These are phyloP conservation scores for Sugiyamaella smithiae DNA, from an alignment of 805 yeast genomes.

Conservation along the genomic window DNA sequence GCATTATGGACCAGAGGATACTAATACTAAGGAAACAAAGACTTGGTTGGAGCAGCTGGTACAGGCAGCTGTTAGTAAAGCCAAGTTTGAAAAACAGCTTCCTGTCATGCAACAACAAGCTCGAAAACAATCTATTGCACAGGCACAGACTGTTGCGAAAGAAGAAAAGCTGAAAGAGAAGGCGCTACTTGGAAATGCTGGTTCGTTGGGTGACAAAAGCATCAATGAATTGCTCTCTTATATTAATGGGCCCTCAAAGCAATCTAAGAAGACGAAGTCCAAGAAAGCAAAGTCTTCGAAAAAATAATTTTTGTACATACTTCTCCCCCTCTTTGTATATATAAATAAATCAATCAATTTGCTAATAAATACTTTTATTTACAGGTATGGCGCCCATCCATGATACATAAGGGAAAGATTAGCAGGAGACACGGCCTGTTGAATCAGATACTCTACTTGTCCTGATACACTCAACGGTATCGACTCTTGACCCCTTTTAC, in stretches of 20 bases:
- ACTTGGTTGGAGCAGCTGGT: constrained; percentile 61
- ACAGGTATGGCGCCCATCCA: constrained; percentile 86
- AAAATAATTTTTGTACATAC: not conserved
- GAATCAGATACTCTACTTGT: constrained; percentile 85
- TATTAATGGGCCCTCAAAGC: constrained; percentile 52
- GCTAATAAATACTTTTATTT: not conserved
- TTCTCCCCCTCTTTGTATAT: not conserved
- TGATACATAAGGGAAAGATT: constrained; percentile 82
- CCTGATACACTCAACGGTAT: constrained; percentile 87
- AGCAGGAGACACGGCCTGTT: constrained; percentile 70
- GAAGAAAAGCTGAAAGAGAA: constrained; percentile 4
- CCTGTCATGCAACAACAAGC: constrained; percentile 5
- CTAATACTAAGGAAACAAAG: constrained; percentile 62
- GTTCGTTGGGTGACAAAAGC: constrained; percentile 54
- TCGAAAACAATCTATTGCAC: constrained; percentile 1
- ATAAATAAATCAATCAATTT: not conserved
- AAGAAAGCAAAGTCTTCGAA: constrained; percentile 37
- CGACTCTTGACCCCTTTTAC: constrained; percentile 76
- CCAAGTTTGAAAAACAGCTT: constrained; percentile 36
- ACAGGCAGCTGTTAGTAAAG: constrained; percentile 46
- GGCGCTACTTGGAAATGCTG: not conserved
- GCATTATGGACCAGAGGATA: constrained; percentile 65
- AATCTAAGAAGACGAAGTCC: constrained; percentile 25
- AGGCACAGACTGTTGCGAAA: constrained; percentile 4
- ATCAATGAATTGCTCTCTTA: constrained; percentile 70